Conservation (phyloP, 306 rosid genomes). For the Gastrolobium villosum region DNA sequence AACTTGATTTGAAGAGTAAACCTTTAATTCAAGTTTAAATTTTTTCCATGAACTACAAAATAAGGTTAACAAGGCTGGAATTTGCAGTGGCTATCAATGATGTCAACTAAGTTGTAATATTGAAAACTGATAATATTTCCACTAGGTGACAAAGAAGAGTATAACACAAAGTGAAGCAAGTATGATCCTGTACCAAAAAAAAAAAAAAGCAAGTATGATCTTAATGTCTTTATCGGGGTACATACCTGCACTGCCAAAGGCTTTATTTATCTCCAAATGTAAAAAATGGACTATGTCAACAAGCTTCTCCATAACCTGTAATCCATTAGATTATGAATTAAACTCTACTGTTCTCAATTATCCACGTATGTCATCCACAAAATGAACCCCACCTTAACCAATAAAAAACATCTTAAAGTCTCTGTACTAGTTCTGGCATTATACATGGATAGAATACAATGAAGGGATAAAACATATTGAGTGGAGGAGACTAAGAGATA, state of each 20-base stretch:
- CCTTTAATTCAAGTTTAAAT: slow-evolving; percentile 28
- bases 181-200: no score
- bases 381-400: slow-evolving; percentile 9
- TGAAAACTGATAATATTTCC: slow-evolving; percentile 3
- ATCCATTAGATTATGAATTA: slow-evolving; percentile 49
- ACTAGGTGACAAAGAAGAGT: slow-evolving; percentile 7
- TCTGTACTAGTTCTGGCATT: slow-evolving; percentile 23
- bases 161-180: slow-evolving; percentile 32
- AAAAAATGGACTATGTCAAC: slow-evolving; percentile 81
- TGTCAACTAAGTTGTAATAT: slow-evolving; percentile 4
- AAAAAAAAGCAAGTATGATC: slow-evolving; percentile 42
- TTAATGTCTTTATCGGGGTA: slow-evolving; percentile 26
- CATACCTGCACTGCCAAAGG: slow-evolving; percentile 72
- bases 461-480: not conserved
- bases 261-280: slow-evolving; percentile 74
- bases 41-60: slow-evolving; percentile 13
- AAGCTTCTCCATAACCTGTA: slow-evolving; percentile 89
- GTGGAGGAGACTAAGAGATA: slow-evolving; percentile 32
- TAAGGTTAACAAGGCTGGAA: slow-evolving; percentile 19
- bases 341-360: slow-evolving; percentile 20
- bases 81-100: slow-evolving; percentile 28
- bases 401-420: slow-evolving; percentile 22
- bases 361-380: slow-evolving; percentile 12
- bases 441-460: slow-evolving; percentile 37
- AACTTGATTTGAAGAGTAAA: slow-evolving; percentile 23